A percentile compares a stretch with the other conserved stretches of the same genome.
Evolutionary conservation across 73 alveolate species (phyloP).

Genomic region (Uronychia setigera): DNA sequence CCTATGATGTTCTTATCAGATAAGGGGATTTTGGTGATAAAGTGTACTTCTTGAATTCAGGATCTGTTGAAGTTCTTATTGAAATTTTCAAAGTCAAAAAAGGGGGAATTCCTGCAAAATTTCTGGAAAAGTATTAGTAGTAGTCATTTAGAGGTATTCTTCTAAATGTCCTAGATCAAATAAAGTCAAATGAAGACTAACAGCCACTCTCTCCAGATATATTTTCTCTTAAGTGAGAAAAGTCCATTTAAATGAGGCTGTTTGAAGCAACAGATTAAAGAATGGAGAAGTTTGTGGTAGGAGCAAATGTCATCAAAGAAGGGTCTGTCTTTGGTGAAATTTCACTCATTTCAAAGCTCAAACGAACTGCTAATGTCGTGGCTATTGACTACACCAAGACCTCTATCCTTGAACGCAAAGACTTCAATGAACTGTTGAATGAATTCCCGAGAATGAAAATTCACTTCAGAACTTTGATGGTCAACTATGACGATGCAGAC

Average conservation of each 20-base stretch:
- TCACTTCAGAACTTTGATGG: conserved; percentile 11
- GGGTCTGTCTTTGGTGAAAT: conserved; percentile 45
- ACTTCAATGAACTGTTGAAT: background rate
- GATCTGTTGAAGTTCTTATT: conserved; percentile 51
- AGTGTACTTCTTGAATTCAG: conserved; percentile 49
- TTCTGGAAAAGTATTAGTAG: background rate
- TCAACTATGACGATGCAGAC: conserved; percentile 22
- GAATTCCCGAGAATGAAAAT: conserved; percentile 21
- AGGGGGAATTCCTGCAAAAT: background rate
- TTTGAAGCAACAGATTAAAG: background rate
- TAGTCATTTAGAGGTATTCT: background rate
- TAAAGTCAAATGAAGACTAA: background rate
- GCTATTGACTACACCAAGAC: conserved; percentile 29
- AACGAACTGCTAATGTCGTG: conserved; percentile 32
- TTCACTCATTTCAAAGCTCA: conserved; percentile 25
- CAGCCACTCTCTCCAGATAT: background rate
- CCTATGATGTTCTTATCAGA: conserved; percentile 41
- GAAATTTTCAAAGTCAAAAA: background rate
- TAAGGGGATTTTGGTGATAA: conserved; percentile 51
- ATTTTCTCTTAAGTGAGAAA: background rate
- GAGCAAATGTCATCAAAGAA: background rate
- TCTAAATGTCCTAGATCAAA: background rate
- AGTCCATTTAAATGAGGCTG: background rate
- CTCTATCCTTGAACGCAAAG: background rate
- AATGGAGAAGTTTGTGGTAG: background rate